Base-by-base conservation (phyloP, 306 rosid species). In the Bauhinia variegata region DNA sequence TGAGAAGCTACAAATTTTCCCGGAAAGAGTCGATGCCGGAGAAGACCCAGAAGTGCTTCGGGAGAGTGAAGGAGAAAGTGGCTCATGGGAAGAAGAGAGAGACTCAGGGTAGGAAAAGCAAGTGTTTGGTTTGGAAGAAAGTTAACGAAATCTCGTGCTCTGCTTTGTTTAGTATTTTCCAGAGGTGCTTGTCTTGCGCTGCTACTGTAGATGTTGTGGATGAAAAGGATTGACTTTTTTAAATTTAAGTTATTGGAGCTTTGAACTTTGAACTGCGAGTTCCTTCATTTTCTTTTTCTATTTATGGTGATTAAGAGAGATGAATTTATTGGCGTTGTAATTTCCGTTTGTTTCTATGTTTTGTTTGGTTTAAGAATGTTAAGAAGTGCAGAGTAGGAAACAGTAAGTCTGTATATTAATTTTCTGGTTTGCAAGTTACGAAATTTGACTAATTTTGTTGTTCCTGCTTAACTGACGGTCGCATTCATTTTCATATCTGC, bases 1-100 rank as follows among this genome's bases (percentile, higher is more conserved):
- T 92, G 4, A 63, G 89, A 39, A 92, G 98, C 79, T 92, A 92
- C 74, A 86, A 69, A 34, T 92, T 92, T 37, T 85, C 98, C 1
- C 78, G 84, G 81, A 74, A 92, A 75, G 98, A 92, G 61, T 82
- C 54, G 0, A 76, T 91, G 51, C 84, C 87, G 0, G 87, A 92
- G 77, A 87, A 79, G 47, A 81, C 95, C 2, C 89, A 83, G 73
- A 86, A 85, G 53, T 91, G 95, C 31, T 86, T 91, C 15, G 87
- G 91, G 8, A 78, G 68, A 30, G 84, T 87, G 5, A 91, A 79
- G 73, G 79, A 81, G 67, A 91, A 67, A 61, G 75, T 91, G 63
- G 64, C 60, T 6, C 58, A n/a, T 2, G 67, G 47, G 33, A 77
- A 54, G 57, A 51, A 42, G 78, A 54, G 60, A 28, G 51, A 38